Base-by-base conservation (phyloP, 2,329 filamentous ascomycete genomes). In the Aspergillus nomiae region DNA sequence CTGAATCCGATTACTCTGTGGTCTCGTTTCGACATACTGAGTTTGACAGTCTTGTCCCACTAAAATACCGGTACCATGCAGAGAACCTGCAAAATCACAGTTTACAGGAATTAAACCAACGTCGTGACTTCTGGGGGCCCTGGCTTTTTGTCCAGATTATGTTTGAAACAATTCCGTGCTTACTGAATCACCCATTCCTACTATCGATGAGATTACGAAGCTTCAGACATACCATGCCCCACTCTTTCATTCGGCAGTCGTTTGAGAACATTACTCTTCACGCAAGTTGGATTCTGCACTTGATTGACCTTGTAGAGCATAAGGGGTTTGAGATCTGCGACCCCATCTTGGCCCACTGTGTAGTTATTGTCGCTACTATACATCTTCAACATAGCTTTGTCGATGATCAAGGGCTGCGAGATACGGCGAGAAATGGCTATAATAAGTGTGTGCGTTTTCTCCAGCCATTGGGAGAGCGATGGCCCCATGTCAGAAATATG, bases 351-450 rank as follows among this genome's bases (percentile, higher is more conserved):
- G 78, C 76, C 0, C 80, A 84, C 30, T 82, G 80, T 60, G 81
- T 80, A 1, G 81, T 77, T 0, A 77, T 83, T 3, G 78, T 83
- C 1, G 82, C 82, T 0, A 84, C 82, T 1, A 83, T 84, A 4
- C 82, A 81, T 63, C 69, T 84, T 4, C 82, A 84, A 64, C 81
- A 84, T 56, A 83, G 81, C 64, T 84, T 82, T 32, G 78, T 82
- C 10, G 72, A 71, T 61, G 73, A 78, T 34, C 57, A 65, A 34
- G 67, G 63, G 3, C 71, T 76, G 19, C 70, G 75, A 56, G 65
- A 70, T 21, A 74, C 77, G 46, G 81, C 80, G 26, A 72, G 77
- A 46, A 69, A 69, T 2, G 74, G 74, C 28, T 81, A 80, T 56
- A 71, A 73, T 4, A 80, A 77, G 64, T 82, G 80, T 59, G 61